Evolutionary conservation across 306 rosid genomes (phyloP).

Genomic region (Vicia villosa): DNA sequence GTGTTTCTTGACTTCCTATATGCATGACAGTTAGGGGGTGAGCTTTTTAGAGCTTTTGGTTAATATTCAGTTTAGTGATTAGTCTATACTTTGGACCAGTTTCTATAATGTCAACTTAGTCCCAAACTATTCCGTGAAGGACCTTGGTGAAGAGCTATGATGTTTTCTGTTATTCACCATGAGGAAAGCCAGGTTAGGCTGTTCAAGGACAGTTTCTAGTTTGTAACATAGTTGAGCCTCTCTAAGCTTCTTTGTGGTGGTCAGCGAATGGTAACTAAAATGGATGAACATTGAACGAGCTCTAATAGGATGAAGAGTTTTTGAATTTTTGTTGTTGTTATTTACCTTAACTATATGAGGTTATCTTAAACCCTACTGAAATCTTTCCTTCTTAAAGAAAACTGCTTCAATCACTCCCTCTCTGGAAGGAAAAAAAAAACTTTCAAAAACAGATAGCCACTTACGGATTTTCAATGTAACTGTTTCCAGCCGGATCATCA

Average conservation of each 20-base stretch:
- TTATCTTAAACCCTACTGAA: not conserved
- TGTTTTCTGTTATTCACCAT: not conserved
- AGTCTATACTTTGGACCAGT: slow-evolving; percentile 3
- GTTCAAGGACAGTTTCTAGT: not conserved
- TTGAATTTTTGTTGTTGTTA: not conserved
- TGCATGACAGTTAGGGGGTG: not conserved
- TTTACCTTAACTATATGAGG: not conserved
- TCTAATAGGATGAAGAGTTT: slow-evolving; percentile 1
- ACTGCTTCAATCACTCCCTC: not conserved
- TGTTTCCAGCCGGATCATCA: slow-evolving; percentile 98
- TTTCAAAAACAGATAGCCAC: slow-evolving; percentile 34
- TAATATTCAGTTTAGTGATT: not conserved
- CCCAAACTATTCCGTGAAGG: not conserved
- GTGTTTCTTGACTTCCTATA: not conserved
- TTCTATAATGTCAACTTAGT: slow-evolving; percentile 8
- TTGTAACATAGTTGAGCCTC: not conserved
- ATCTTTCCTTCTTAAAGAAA: not conserved
- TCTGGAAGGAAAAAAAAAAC: not conserved
- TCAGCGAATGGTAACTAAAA: slow-evolving; percentile 13
- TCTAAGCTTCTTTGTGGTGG: slow-evolving; percentile 3
- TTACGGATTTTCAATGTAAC: slow-evolving; percentile 96
- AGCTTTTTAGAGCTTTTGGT: not conserved
- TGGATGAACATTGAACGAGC: slow-evolving; percentile 1
- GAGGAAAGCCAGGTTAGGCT: not conserved
- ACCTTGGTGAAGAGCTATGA: slow-evolving; percentile 2